These are phyloP conservation scores for Botrytis aclada DNA, from an alignment of 2,329 filamentous ascomycete genomes.

Conservation along the genomic window DNA sequence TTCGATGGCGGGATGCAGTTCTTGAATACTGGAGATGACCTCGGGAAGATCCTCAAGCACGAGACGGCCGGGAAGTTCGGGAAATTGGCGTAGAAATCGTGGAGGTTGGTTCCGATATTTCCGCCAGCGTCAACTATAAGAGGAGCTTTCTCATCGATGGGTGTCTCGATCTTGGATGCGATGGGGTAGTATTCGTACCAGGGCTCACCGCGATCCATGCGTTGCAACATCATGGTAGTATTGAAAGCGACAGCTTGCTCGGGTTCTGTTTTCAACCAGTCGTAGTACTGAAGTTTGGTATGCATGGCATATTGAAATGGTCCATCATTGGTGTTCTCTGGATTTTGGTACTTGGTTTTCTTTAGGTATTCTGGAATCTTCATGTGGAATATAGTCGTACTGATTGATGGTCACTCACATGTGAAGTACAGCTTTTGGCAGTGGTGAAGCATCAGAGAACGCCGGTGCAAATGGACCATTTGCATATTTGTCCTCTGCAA, in stretches of 20 bases:
- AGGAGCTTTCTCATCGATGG: not conserved
- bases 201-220: conserved; percentile 13
- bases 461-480: not conserved
- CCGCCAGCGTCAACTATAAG: conserved; percentile 23
- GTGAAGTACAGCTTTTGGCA: conserved; percentile 8
- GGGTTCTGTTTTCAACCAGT: conserved; percentile 14
- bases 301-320: conserved; percentile 19
- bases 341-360: conserved; percentile 16
- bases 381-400: not conserved
- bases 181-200: conserved; percentile 16
- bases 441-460: conserved; percentile 4
- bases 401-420: not conserved
- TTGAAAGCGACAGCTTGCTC: conserved; percentile 15
- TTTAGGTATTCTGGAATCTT: conserved; percentile 19
- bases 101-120: conserved; percentile 17
- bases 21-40: conserved; percentile 17
- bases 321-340: conserved; percentile 5
- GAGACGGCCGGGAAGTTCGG: conserved; percentile 19
- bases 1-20: conserved; percentile 29
- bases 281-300: conserved; percentile 13
- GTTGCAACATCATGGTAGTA: conserved; percentile 12
- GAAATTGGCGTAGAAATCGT: conserved; percentile 10
- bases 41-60: conserved; percentile 21
- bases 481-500: conserved; percentile 7
- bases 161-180: not conserved